Base-by-base conservation (phyloP, 2,329 filamentous ascomycete species). In the Pseudocercospora pini-densiflorae region DNA sequence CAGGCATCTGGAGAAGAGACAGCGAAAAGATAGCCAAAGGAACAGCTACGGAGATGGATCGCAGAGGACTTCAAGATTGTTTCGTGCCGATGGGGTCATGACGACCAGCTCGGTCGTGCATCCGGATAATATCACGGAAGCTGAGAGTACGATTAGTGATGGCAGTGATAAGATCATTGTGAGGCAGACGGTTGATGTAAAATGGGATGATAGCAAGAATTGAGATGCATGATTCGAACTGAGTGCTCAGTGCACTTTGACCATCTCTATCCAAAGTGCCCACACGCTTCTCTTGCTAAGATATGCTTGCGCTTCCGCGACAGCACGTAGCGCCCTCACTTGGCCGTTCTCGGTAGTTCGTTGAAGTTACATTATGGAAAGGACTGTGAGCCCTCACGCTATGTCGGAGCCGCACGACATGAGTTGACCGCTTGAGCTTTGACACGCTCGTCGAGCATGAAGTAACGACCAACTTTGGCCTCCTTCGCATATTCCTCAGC, bases 101-200 rank as follows among this genome's bases (percentile, higher is more conserved):
- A 69, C 61, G 19, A 65, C 62, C 12, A 62, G 59, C 40, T 61
- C 45, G 45, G 54, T 66, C 23, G 57, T 33, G 60, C 64, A 62
- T 62, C 54, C 54, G 12, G 45, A 63, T 47, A 36, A 54, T 21
- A n/a, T 43, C 1, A 61, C 59, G 5, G 65, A 65, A 29, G 62
- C 55, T 16, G 67, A 60, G 23, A 64, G 62, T 45, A 40, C 59
- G 14, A 49, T 51, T 21, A 69, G 64, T 16, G 60, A 63, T 61
- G 67, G 61, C 7, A 67, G 62, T 54, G 64, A 69, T 45, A 65
- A 59, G n/a, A 69, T 69, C 24, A 64, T 69, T 43, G 64, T 69
- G 16, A 62, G 60, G 40, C 67, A 69, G 51, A 69, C 67, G 5
- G 54, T 69, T 36, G 67, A 69, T 49, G 64, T 69, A 14, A 66